Base-by-base conservation (phyloP, 805 yeast genomes). In the Saccharomycopsis synnaedendra region DNA sequence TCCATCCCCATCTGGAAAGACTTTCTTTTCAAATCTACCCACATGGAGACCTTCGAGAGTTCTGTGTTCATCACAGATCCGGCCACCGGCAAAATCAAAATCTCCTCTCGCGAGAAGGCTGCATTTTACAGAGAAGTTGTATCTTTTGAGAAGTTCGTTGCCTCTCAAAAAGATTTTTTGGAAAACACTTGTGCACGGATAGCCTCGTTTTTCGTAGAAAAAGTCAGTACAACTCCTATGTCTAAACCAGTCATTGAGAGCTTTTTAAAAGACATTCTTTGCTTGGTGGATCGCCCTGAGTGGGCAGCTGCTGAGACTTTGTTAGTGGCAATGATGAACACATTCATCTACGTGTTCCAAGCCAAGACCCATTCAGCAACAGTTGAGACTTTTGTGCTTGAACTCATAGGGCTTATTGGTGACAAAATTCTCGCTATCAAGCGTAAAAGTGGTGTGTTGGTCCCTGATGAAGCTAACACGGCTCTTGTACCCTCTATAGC, bases 321-420 rank as follows among this genome's bases (percentile, higher is more conserved):
- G 10, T 60, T 83, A 5, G 58, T 57, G 5, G 65, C 77, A 1
- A 47, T 80, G 2, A 62, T 72, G 56, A 69, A 64, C 38, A 63
- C 70, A 4, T 57, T 80, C 28, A 57, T 78, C 44, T 55, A 53
- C 27, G 58, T 68, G 1, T 64, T 71, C 50, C 55, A 66, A 5
- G 50, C 69, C 2, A 69, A 69, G 8, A 63, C 61, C 32, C 64
- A 66, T 41, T 43, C 71, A 0, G 64, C 72, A 1, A 50, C 58
- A 8, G 63, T 72, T 5, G 83, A 78, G 50, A 65, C 78, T 0
- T 69, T 69, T 51, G 67, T 76, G 3, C 59, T 85, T 44, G 89
- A 83, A 47, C 55, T 78, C 53, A 61, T 78, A n/a, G 88, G 90
- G 0, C 49, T 64, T 9, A 72, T 82, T 30, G 88, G 85, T 0